Evolutionary conservation across 352 stramenopile genomes (phyloP).

Genomic region (Stephanocyclus meneghinianus): DNA sequence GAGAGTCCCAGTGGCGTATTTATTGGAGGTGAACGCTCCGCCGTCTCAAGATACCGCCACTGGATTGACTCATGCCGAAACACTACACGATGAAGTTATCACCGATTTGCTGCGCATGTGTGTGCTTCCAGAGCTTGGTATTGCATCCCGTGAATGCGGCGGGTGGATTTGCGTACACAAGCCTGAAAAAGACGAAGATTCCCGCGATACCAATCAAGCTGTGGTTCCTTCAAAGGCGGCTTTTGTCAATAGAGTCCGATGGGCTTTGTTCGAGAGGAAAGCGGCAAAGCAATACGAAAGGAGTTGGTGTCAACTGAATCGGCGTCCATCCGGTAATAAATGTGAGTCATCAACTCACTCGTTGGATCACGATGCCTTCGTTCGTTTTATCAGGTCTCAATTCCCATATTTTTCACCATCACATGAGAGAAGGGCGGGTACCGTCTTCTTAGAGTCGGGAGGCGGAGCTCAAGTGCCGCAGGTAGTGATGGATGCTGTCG

Average conservation of each 20-base stretch:
- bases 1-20: constrained; percentile 56
- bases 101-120: constrained; percentile 68
- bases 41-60: constrained; percentile 81
- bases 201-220: background rate
- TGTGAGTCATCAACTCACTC: constrained; percentile 3
- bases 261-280: constrained; percentile 71
- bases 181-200: background rate
- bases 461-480: constrained; percentile 73
- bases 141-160: constrained; percentile 8
- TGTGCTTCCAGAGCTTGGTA: constrained; percentile 63
- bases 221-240: constrained; percentile 72
- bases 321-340: background rate
- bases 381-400: constrained; percentile 48
- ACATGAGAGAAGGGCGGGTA: background rate
- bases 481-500: constrained; percentile 57
- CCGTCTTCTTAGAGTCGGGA: constrained; percentile 79
- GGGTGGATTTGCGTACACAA: constrained; percentile 49
- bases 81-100: constrained; percentile 74
- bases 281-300: constrained; percentile 34
- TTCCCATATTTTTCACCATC: constrained; percentile 68
- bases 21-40: constrained; percentile 80
- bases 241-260: constrained; percentile 75
- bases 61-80: constrained; percentile 68
- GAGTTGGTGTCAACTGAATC: background rate
- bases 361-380: constrained; percentile 27